phyloP scores from a whole-genome alignment of 192 early-diverging fungal species.

The Coemansia sp. region DNA sequence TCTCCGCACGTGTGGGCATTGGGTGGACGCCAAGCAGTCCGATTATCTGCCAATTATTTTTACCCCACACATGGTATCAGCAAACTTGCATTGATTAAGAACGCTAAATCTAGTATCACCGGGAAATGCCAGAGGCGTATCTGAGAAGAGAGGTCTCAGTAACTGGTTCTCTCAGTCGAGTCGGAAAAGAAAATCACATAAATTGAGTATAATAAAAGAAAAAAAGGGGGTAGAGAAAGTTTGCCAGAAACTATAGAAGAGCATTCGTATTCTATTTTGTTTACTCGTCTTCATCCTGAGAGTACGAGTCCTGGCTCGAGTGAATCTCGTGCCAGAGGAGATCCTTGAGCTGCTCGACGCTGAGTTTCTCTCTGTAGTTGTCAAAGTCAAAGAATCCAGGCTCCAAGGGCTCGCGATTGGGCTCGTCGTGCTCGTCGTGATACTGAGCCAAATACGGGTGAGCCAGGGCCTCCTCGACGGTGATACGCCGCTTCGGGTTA shows the following conservation, averaged over 20 bases:
- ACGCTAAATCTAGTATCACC: neutral
- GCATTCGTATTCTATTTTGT: constrained; percentile 24
- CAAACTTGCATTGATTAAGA: neutral
- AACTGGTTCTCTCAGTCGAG: neutral
- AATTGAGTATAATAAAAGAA: constrained; percentile 6
- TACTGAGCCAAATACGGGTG: constrained; percentile 88
- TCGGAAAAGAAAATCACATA: neutral
- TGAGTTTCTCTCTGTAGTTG: constrained; percentile 78
- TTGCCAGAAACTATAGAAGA: constrained; percentile 4
- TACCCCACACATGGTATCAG: neutral
- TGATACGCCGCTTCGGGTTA: constrained; percentile 84
- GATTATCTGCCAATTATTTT: neutral
- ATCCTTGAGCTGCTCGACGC: constrained; percentile 76
- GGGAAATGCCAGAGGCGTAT: neutral
- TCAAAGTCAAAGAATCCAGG: constrained; percentile 85
- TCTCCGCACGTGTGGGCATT: neutral
- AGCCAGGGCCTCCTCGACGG: constrained; percentile 82
- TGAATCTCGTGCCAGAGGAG: constrained; percentile 54
- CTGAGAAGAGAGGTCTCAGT: neutral
- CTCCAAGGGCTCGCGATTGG: constrained; percentile 69
- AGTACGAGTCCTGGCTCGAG: constrained; percentile 31
- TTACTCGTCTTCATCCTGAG: constrained; percentile 20
- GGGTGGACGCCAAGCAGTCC: neutral
- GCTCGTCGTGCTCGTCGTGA: constrained; percentile 71
- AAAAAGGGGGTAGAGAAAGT: constrained; percentile 5